Base-by-base conservation (phyloP, 352 stramenopile genomes). In the Phytophthora ohioensis region DNA sequence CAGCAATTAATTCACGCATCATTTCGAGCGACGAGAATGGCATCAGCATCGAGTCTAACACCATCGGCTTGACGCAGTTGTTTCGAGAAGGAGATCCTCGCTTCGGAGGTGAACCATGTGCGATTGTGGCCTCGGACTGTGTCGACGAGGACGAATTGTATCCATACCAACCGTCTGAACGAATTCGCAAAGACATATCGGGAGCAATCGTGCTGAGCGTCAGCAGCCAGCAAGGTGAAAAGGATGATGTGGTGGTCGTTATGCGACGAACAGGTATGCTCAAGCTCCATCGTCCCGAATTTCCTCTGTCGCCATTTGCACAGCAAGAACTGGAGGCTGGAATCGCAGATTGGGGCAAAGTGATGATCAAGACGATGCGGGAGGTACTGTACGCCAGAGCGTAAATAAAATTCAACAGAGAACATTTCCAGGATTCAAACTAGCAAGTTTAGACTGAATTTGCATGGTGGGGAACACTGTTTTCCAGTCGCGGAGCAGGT, bases 181-280 rank as follows among this genome's bases (percentile, higher is more conserved):
- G 46, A 6, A 30, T 81, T 32, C 77, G 77, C 30, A 79, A 80
- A 39, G 77, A 84, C 48, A 72, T 79, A 32, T 71, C 67, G 1
- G 75, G 70, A 0, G 64, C 45, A 15, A 62, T 81, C 15, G 49
- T 79, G 5, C 34, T 84, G 34, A 78, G 65, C 13, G 67, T 55
- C 2, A 52, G 12, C 41, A 49, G 38, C 32, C 55, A 53, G n/a
- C 52, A 51, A 62, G 49, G 38, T 32, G 51, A 47, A 11, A 48
- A 69, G 1, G 58, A 21, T 2, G 54, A 62, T 4, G 3, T 73
- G 7, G 53, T 64, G 31, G 69, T 73, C 10, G 57, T 68, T 1
- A 67, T 72, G 58, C 48, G 67, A 11, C 59, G 71, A 5, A 42
- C 55, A 41, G 65, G 47, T 6, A 66, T 62, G 36, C 30, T 75